Evolutionary conservation across 768 basidiomycete genomes (phyloP).

Genomic region (Leucosporidium creatinivorum): DNA sequence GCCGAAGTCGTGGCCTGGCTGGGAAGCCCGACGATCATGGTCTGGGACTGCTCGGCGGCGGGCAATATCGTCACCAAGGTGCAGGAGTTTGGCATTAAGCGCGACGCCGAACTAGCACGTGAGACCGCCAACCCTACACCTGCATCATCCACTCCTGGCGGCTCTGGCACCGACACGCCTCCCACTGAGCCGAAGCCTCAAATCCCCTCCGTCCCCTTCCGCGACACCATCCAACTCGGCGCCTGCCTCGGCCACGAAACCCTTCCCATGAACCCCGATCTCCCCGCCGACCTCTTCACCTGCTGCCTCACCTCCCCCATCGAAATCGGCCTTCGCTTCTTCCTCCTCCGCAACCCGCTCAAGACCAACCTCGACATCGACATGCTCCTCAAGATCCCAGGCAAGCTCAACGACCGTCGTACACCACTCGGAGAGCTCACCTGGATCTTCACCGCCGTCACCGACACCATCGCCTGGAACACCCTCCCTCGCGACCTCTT

Average conservation of each 20-base stretch:
- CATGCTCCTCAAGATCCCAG: constrained; percentile 90
- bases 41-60: constrained; percentile 99
- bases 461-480: constrained; percentile 99
- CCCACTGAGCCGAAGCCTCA: constrained; percentile 43
- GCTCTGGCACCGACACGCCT: constrained; percentile 50
- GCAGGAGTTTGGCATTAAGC: constrained; percentile 48
- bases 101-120: constrained; percentile 41
- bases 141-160: constrained; percentile 53
- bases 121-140: constrained; percentile 43
- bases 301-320: constrained; percentile 97
- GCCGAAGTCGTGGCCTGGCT: constrained; percentile 90
- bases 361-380: constrained; percentile 73
- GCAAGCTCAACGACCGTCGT: constrained; percentile 89
- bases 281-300: constrained; percentile 95
- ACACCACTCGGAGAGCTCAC: constrained; percentile 97
- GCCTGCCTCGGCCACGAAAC: constrained; percentile 87
- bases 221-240: constrained; percentile 86
- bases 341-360: constrained; percentile 80
- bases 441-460: constrained; percentile 99
- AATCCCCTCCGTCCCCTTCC: constrained; percentile 52
- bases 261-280: constrained; percentile 87
- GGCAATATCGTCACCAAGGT: constrained; percentile 89
- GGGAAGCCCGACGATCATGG: constrained; percentile 89
- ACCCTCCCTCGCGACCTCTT: constrained; percentile 90
- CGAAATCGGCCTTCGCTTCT: constrained; percentile 87